Base-by-base conservation (phyloP, 805 yeast genomes). In the Saccharomycopsis sp. region DNA sequence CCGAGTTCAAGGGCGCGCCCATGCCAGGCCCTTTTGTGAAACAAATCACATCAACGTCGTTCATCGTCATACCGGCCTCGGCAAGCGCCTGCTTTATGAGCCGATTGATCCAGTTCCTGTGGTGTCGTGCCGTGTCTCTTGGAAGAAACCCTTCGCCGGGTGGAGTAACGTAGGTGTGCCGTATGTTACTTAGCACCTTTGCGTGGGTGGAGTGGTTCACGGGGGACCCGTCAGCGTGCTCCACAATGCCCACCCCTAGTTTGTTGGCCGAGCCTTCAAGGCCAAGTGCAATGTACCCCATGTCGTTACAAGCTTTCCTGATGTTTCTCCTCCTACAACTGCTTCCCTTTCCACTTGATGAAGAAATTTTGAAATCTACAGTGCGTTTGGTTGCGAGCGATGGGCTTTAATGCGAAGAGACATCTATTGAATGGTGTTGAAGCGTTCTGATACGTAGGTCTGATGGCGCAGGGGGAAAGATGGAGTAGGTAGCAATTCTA, bases 11-110 rank as follows among this genome's bases (percentile, higher is more conserved):
- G 0, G 99, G 99, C 1, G 97, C 97, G 2, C 99, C 99, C 97
- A 92, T 92, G 1, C 99, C 99, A 0, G 98, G 99, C 4, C 98
- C 98, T 60, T 83, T 94, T 1, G 98, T 92, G 58, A 92, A 92
- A 58, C 95, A 86, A 36, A 92, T 82, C 37, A 83, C 79, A 59
- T 82, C 88, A 4, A 80, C 54, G 34, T 82, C 82, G 6, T 51
- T 45, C 4, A 69, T 65, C 1, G 49, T 26, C 4, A 85, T 53
- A 0, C 62, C 58, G 1, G 94, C 80, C 31, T 79, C 88, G 2
- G 58, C 57, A 31, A 92, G 53, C 0, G 97, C 81, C 22, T 54
- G 53, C 51, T 75, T 76, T 29, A 86, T 75, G 17, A 88, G 61
- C 43, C 96, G 61, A 1, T 84, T 88, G 17, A 80, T 94, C 96